These are phyloP conservation scores for Colletotrichum musae DNA, from an alignment of 2,329 filamentous ascomycete species.

Conservation along the genomic window DNA sequence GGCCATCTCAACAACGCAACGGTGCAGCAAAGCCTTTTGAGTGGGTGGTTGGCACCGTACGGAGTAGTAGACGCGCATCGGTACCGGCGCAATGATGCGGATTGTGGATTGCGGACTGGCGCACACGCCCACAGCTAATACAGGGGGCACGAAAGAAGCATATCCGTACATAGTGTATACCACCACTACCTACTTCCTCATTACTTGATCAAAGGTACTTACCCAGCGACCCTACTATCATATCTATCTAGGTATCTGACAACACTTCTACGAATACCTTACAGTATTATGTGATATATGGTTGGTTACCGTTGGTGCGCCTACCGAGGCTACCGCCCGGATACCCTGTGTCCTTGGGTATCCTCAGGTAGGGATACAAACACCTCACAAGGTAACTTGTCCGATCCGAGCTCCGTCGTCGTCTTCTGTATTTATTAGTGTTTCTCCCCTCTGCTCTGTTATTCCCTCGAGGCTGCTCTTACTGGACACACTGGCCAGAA, in stretches of 20 bases:
- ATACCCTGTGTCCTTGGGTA: neutral
- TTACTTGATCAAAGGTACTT: too few relatives aligned
- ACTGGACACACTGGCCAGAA: too few relatives aligned
- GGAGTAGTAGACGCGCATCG: too few relatives aligned
- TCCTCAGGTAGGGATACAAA: slow-evolving; percentile 19
- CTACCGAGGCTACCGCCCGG: neutral
- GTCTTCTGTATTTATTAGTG: neutral
- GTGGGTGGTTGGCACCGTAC: neutral
- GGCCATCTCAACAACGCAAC: neutral
- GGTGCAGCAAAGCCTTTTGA: neutral
- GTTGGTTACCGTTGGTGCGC: neutral
- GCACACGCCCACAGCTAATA: slow-evolving; percentile 1
- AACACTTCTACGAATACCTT: too few relatives aligned
- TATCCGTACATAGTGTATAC: neutral
- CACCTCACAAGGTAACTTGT: slow-evolving; percentile 20
- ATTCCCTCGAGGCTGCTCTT: too few relatives aligned
- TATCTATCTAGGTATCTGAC: neutral
- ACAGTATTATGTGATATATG: too few relatives aligned
- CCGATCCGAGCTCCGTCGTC: slow-evolving; percentile 20
- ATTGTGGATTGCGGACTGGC: slow-evolving; percentile 1
- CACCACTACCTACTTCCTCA: too few relatives aligned
- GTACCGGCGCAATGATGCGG: neutral
- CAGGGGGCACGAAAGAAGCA: slow-evolving; percentile 36
- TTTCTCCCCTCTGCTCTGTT: neutral
- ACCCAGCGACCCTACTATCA: neutral